phyloP scores from a whole-genome alignment of 441 rosid species.

The Populus trichocarpa region DNA sequence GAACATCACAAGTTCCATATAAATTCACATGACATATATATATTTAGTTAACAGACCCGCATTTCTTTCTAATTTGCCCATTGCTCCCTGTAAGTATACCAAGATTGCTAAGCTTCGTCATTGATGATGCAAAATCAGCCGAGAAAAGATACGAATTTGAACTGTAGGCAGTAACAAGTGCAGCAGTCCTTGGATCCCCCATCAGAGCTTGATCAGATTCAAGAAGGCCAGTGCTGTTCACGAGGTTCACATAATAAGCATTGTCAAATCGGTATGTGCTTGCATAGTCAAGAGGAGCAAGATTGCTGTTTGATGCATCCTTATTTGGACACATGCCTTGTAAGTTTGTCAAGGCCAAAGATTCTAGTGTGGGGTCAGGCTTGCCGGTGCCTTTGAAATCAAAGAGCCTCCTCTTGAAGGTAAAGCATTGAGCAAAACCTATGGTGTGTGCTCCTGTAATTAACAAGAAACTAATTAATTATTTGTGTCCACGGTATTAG shows the following conservation, averaged over 20 bases:
- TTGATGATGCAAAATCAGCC: constrained; percentile 64
- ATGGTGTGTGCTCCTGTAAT: constrained; percentile 74
- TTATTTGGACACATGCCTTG: constrained; percentile 54
- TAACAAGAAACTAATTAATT: not conserved
- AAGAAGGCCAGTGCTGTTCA: constrained; percentile 49
- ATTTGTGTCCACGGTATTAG: not conserved
- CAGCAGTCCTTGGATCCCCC: constrained; percentile 43
- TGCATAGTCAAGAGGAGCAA: constrained; percentile 57
- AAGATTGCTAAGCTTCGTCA: constrained; percentile 60
- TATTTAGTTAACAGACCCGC: constrained; percentile 52
- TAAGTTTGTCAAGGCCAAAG: constrained; percentile 44
- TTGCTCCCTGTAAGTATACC: constrained; percentile 56
- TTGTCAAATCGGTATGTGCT: constrained; percentile 53
- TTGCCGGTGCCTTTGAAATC: constrained; percentile 64
- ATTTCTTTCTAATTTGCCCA: constrained; percentile 64
- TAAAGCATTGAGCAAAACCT: constrained; percentile 78
- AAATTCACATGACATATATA: not conserved
- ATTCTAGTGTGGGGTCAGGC: constrained; percentile 63
- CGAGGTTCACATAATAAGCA: constrained; percentile 46
- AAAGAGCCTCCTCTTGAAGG: constrained; percentile 70
- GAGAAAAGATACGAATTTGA: constrained; percentile 43
- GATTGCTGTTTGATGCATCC: constrained; percentile 53
- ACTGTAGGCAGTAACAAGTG: constrained; percentile 51
- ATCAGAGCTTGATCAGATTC: constrained; percentile 61
- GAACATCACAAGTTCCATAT: not conserved